Evolutionary conservation across 768 basidiomycete species (phyloP).

Genomic region (Agrocybe pediades): DNA sequence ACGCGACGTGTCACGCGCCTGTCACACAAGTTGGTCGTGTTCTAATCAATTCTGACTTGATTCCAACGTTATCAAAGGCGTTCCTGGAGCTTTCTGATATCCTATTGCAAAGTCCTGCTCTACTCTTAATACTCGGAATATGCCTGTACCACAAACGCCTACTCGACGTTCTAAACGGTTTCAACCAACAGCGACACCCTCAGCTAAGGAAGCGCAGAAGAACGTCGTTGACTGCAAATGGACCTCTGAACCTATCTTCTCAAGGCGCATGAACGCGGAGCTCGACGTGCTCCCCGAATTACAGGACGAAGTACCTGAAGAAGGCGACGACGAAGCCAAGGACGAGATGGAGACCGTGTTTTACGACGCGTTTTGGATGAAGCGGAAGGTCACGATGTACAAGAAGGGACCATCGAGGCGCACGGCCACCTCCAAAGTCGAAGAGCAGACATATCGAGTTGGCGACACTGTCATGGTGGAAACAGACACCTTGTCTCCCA

Average conservation of each 20-base stretch:
- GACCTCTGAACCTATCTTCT: conserved; percentile 17
- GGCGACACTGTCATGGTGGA: conserved; percentile 73
- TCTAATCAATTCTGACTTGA: too few species aligned
- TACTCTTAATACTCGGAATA: too few species aligned
- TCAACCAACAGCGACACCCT: conserved; percentile 27
- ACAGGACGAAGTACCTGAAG: conserved; percentile 14
- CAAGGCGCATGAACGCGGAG: conserved; percentile 15
- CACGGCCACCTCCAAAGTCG: conserved; percentile 21
- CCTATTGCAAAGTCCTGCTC: too few species aligned
- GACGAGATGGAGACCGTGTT: conserved; percentile 34
- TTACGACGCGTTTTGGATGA: conserved; percentile 34
- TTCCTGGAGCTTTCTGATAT: too few species aligned
- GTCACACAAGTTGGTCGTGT: too few species aligned
- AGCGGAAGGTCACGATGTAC: conserved; percentile 24
- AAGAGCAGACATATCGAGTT: conserved; percentile 40
- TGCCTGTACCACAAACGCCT: conserved; percentile 21
- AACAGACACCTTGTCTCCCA: conserved; percentile 41
- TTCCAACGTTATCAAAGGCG: too few species aligned
- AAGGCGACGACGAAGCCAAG: conserved; percentile 12
- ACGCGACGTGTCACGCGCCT: too few species aligned
- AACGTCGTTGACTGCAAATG: conserved; percentile 24
- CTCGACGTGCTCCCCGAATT: conserved; percentile 28
- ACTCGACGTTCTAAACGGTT: conserved; percentile 25
- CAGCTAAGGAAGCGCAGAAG: conserved; percentile 14
- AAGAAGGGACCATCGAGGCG: conserved; percentile 20